Conservation (phyloP, 306 rosid genomes). For the Cucumis hystrix region DNA sequence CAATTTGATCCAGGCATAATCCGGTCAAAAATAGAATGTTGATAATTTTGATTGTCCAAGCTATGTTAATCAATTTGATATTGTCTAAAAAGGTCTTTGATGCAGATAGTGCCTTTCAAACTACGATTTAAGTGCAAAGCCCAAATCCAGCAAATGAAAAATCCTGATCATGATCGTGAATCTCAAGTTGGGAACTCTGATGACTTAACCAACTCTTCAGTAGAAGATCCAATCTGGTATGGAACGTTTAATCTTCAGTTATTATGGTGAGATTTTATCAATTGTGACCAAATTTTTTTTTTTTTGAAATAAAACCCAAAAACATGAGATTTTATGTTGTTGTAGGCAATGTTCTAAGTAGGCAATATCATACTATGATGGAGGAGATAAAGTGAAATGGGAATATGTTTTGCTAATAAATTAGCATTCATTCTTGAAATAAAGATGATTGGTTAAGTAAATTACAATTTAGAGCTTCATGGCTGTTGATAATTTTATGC, state of each 20-base stretch:
- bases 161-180: conserved; percentile 15
- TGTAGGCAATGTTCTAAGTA: too few relatives aligned
- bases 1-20: not conserved
- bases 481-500: not conserved
- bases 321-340: not conserved
- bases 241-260: not conserved
- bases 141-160: conserved; percentile 23
- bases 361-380: not conserved
- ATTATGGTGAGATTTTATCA: not conserved
- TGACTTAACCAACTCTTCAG: conserved; percentile 18
- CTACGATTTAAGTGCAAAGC: conserved; percentile 42
- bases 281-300: too few relatives aligned
- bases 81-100: not conserved
- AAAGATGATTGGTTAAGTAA: not conserved
- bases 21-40: not conserved
- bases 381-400: not conserved
- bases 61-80: not conserved
- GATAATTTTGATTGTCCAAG: not conserved
- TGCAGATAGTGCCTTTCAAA: conserved; percentile 56
- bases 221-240: conserved; percentile 74
- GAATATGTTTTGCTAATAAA: not conserved
- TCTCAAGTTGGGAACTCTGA: conserved; percentile 9
- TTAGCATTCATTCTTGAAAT: not conserved
- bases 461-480: not conserved
- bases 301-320: too few relatives aligned